These are phyloP conservation scores for Puccinia horiana DNA, from an alignment of 1,284 basidiomycete genomes.

Conservation along the genomic window DNA sequence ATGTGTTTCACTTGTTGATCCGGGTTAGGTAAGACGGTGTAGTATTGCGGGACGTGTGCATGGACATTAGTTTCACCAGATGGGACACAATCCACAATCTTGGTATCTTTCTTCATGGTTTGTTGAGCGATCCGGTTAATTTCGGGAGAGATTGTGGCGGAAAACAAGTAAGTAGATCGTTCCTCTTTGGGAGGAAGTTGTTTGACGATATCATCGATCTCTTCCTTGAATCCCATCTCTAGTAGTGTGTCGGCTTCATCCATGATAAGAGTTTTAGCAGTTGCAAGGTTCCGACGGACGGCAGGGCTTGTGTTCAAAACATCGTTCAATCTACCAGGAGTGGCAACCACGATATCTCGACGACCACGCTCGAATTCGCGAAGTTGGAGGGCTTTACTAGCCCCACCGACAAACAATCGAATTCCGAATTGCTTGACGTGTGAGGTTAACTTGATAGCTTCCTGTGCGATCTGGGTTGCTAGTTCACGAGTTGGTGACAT, in stretches of 20 bases:
- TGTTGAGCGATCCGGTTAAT: conserved; percentile 62
- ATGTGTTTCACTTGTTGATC: conserved; percentile 76
- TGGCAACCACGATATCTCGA: conserved; percentile 86
- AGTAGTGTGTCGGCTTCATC: conserved; percentile 95
- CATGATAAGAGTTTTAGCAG: conserved; percentile 70
- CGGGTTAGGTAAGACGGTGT: conserved; percentile 71
- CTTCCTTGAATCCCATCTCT: conserved; percentile 93
- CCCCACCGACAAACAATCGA: conserved; percentile 78
- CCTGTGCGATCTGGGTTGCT: conserved; percentile 87
- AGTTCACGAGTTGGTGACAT: conserved; percentile 92
- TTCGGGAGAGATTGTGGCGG: conserved; percentile 70
- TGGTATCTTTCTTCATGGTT: conserved; percentile 68
- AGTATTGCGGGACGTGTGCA: conserved; percentile 78
- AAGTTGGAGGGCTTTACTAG: conserved; percentile 69
- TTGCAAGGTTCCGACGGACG: conserved; percentile 64
- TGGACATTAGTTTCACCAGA: conserved; percentile 68
- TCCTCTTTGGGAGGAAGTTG: conserved; percentile 69
- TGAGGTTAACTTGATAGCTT: conserved; percentile 71
- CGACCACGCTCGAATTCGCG: conserved; percentile 68
- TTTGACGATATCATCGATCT: conserved; percentile 74
- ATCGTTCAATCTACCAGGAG: conserved; percentile 85
- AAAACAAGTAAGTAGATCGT: conserved; percentile 91
- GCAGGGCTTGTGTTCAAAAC: conserved; percentile 69
- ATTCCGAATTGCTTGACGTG: conserved; percentile 72
- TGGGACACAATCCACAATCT: conserved; percentile 67